phyloP scores from a whole-genome alignment of 2,329 filamentous ascomycete genomes.

The Cryphonectria naterciae region DNA sequence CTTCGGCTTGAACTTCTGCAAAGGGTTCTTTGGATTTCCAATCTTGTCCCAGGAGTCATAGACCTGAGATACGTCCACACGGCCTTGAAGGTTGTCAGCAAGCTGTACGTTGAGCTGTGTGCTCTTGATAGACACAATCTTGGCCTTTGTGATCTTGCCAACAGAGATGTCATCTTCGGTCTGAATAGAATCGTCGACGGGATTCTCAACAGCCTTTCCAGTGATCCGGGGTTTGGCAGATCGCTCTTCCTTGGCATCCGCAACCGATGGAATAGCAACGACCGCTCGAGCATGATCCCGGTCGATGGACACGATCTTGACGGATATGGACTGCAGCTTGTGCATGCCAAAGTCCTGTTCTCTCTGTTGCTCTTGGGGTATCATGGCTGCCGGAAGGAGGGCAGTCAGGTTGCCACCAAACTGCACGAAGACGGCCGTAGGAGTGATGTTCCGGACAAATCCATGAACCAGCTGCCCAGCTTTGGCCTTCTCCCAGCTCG shows the following conservation, averaged over 20 bases:
- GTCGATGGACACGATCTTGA: slow-evolving; percentile 75
- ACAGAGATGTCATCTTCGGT: slow-evolving; percentile 73
- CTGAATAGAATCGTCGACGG: slow-evolving; percentile 65
- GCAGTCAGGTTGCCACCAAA: slow-evolving; percentile 80
- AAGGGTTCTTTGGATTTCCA: slow-evolving; percentile 76
- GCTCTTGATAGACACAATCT: slow-evolving; percentile 80
- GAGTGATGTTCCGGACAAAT: slow-evolving; percentile 83
- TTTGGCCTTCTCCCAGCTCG: slow-evolving; percentile 70
- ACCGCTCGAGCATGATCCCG: slow-evolving; percentile 70
- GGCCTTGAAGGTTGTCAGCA: slow-evolving; percentile 86
- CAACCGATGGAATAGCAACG: slow-evolving; percentile 54
- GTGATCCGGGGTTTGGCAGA: slow-evolving; percentile 37
- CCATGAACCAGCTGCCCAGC: slow-evolving; percentile 72
- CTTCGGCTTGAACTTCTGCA: slow-evolving; percentile 73
- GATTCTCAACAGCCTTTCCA: slow-evolving; percentile 46
- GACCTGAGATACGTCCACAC: slow-evolving; percentile 87
- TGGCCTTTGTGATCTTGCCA: slow-evolving; percentile 76
- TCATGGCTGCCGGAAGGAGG: slow-evolving; percentile 76
- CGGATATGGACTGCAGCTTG: slow-evolving; percentile 74
- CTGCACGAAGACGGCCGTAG: slow-evolving; percentile 83
- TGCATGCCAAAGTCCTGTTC: slow-evolving; percentile 78
- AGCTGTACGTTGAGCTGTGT: slow-evolving; percentile 92
- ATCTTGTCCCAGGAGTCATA: slow-evolving; percentile 91
- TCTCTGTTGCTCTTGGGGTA: slow-evolving; percentile 70
- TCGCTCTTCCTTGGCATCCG: slow-evolving; percentile 47